Evolutionary conservation across 2,329 filamentous ascomycete genomes (phyloP).

Genomic region (Neonectria coccinea): DNA sequence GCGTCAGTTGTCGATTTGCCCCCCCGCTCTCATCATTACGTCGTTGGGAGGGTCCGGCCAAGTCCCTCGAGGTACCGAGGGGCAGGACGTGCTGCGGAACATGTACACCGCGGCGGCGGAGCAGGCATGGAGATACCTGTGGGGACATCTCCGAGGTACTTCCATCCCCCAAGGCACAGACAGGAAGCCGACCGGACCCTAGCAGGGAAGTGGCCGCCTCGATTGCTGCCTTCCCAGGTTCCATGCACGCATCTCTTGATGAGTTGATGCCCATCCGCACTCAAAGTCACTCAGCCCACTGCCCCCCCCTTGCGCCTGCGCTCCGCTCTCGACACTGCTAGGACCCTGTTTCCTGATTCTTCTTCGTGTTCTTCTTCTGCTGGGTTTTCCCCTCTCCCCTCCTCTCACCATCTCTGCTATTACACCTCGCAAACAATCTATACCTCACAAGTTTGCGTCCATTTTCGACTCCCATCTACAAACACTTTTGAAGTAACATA

Average conservation of each 20-base stretch:
- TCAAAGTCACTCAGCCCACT: conserved; percentile 23
- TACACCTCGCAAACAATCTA: background rate
- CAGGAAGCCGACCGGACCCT: conserved; percentile 6
- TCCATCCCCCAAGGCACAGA: conserved; percentile 1
- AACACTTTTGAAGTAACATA: conserved; percentile 6
- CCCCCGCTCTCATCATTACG: conserved; percentile 42
- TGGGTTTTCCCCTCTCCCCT: background rate
- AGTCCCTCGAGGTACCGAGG: conserved; percentile 18
- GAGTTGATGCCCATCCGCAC: conserved; percentile 11
- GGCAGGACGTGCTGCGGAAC: conserved; percentile 7
- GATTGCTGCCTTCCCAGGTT: conserved; percentile 27
- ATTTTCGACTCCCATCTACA: background rate
- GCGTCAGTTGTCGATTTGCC: conserved; percentile 27
- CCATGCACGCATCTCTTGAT: conserved; percentile 28
- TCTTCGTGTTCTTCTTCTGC: conserved; percentile 3
- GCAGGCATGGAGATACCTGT: background rate
- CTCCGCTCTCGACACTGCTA: background rate
- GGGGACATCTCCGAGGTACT: background rate
- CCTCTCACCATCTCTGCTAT: background rate
- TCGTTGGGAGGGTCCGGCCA: conserved; percentile 35
- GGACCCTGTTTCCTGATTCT: conserved; percentile 13
- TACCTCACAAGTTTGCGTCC: background rate
- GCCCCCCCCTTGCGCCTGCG: conserved; percentile 5
- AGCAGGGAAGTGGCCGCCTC: conserved; percentile 29
- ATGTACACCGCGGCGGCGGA: background rate